Percentiles rank a stretch among this genome's conserved stretches.
Conservation (phyloP, 176 grass and related monocot species). For the barley (Hordeum vulgare) region DNA sequence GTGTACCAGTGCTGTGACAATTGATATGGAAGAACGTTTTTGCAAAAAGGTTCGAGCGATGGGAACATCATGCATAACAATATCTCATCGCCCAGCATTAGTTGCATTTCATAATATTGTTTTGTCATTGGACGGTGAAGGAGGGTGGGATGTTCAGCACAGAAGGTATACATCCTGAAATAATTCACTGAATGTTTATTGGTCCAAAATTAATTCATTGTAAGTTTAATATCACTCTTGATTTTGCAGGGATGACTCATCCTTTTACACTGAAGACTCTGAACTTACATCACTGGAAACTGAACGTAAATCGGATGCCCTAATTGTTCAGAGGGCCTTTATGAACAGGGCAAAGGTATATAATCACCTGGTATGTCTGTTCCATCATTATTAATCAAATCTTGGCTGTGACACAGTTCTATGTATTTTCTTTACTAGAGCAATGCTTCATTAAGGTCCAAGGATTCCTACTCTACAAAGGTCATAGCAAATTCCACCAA, state of each 20-base stretch:
- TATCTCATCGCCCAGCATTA: conserved; percentile 94
- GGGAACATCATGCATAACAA: conserved; percentile 98
- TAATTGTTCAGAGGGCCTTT: conserved; percentile 93
- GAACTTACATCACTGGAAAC: conserved; percentile 54
- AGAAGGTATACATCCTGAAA: conserved; percentile 55
- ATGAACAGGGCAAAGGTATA: conserved; percentile 67
- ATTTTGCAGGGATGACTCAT: conserved; percentile 57
- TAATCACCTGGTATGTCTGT: conserved; percentile 6
- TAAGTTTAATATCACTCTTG: conserved; percentile 9
- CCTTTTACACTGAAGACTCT: conserved; percentile 53
- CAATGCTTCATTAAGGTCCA: conserved; percentile 51
- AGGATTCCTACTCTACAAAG: conserved; percentile 59
- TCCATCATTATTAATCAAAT: neutral
- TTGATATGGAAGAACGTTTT: conserved; percentile 97
- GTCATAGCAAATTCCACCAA: conserved; percentile 63
- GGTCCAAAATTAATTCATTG: conserved; percentile 2
- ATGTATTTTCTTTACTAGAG: conserved; percentile 41
- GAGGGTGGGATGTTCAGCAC: conserved; percentile 81
- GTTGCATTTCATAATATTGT: conserved; percentile 99
- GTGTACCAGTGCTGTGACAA: conserved; percentile 98
- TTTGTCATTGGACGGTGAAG: conserved; percentile 95
- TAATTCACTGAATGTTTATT: conserved; percentile 12
- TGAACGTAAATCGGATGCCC: conserved; percentile 69
- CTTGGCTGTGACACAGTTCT: neutral
- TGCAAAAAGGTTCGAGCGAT: conserved; percentile 92